phyloP scores from a whole-genome alignment of 208 protist genomes.

The Acanthamoeba lenticulata region DNA sequence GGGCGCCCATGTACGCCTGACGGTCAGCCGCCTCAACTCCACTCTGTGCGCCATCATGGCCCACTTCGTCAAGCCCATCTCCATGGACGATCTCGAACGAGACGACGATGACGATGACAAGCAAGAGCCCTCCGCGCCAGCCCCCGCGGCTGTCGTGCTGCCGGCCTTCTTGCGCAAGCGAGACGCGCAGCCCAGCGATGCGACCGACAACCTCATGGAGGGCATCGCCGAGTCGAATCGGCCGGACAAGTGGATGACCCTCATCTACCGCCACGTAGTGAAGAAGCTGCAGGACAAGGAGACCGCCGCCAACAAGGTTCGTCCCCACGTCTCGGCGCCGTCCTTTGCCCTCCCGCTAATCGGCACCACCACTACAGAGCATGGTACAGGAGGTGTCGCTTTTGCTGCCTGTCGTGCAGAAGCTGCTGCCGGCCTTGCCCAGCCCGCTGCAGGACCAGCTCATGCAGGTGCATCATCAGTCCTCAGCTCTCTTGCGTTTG shows the following conservation, averaged over 20 bases:
- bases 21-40: constrained; percentile 33
- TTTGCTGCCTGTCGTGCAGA: neutral
- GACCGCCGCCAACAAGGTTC: neutral
- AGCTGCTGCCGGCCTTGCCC: constrained; percentile 31
- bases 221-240: neutral
- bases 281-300: constrained; percentile 25
- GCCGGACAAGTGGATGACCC: constrained; percentile 35
- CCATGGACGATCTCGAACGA: neutral
- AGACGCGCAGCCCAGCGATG: neutral
- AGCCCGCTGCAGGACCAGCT: neutral
- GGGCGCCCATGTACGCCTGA: neutral
- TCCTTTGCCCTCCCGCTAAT: no score
- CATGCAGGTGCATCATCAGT: neutral
- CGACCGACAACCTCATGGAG: neutral
- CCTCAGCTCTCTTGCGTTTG: neutral
- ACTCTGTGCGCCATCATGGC: constrained; percentile 34
- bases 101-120: neutral
- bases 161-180: constrained; percentile 39
- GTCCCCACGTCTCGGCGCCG: no score
- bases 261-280: neutral
- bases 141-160: neutral
- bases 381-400: constrained; percentile 54
- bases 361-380: neutral
- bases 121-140: neutral
- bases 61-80: constrained; percentile 16